These are phyloP conservation scores for Castanea sativa DNA, from an alignment of 306 rosid genomes.

Conservation along the genomic window DNA sequence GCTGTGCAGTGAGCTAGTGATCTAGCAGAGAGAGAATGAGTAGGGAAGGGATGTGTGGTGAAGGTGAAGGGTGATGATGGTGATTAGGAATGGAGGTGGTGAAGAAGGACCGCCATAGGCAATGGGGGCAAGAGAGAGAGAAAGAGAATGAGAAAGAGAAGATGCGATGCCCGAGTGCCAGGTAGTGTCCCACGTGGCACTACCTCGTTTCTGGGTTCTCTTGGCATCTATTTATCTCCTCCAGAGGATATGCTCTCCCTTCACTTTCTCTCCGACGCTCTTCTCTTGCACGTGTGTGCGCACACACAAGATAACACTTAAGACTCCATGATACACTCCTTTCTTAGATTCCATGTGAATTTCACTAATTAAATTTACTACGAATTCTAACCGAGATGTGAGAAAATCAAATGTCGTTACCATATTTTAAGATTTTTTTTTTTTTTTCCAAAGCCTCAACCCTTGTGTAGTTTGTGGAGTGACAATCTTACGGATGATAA, in stretches of 20 bases:
- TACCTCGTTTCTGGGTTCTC: constrained; percentile 43
- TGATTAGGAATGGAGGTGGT: constrained; percentile 26
- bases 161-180: constrained; percentile 79
- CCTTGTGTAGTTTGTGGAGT: too few relatives aligned
- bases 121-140: constrained; percentile 17
- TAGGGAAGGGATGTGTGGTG: constrained; percentile 20
- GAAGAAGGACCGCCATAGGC: constrained; percentile 55
- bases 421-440: too few relatives aligned
- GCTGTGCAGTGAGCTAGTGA: constrained; percentile 8
- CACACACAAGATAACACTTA: too few relatives aligned
- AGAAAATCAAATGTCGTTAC: too few relatives aligned
- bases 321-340: too few relatives aligned
- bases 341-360: fast-evolving
- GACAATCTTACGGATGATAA: too few relatives aligned
- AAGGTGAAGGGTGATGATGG: constrained; percentile 24
- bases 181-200: constrained; percentile 80
- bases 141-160: constrained; percentile 15
- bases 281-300: constrained; percentile 2
- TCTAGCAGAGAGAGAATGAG: constrained; percentile 13
- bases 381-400: fast-evolving
- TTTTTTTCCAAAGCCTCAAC: too few relatives aligned
- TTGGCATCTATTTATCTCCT: constrained; percentile 65
- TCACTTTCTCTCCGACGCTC: background rate
- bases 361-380: too few relatives aligned
- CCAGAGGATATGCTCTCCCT: constrained; percentile 50